phyloP scores from a whole-genome alignment of 2,329 filamentous ascomycete species.

The Triangularia setosa region DNA sequence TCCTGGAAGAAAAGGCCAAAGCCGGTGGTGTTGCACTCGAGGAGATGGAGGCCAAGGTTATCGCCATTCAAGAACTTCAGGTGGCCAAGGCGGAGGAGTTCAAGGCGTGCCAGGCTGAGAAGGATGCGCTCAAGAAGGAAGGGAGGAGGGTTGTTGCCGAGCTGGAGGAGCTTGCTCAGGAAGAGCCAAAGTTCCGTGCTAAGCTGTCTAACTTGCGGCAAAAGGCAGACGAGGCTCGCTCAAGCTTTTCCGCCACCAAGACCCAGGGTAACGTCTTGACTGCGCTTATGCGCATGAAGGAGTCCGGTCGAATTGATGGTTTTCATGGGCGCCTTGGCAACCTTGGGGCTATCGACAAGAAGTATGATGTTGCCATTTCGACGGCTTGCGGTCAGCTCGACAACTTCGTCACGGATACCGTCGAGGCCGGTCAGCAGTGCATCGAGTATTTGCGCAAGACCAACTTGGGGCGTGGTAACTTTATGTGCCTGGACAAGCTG shows the following conservation, averaged over 20 bases:
- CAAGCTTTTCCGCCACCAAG: conserved; percentile 83
- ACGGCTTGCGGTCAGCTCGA: conserved; percentile 89
- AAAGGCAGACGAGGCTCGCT: conserved; percentile 92
- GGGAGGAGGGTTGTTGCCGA: conserved; percentile 67
- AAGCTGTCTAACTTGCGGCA: conserved; percentile 87
- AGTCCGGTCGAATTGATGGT: conserved; percentile 93
- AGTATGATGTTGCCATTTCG: conserved; percentile 97
- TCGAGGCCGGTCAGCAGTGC: conserved; percentile 94
- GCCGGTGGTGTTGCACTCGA: conserved; percentile 79
- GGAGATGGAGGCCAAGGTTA: conserved; percentile 77
- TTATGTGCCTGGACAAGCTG: conserved; percentile 90
- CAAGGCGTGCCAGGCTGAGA: conserved; percentile 70
- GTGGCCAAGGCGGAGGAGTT: conserved; percentile 69
- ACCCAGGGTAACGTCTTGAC: conserved; percentile 89
- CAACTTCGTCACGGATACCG: conserved; percentile 94
- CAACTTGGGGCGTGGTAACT: conserved; percentile 92
- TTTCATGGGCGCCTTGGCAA: conserved; percentile 96
- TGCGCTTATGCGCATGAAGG: conserved; percentile 88
- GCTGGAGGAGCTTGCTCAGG: conserved; percentile 65
- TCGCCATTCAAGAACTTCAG: conserved; percentile 66
- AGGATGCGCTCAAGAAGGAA: conserved; percentile 69
- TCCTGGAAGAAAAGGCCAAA: conserved; percentile 84
- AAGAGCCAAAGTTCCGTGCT: conserved; percentile 77
- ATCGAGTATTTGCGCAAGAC: conserved; percentile 98
- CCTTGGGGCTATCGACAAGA: conserved; percentile 85